Conservation (phyloP, 768 basidiomycete species). For the Lactifluus hygrophoroides region DNA sequence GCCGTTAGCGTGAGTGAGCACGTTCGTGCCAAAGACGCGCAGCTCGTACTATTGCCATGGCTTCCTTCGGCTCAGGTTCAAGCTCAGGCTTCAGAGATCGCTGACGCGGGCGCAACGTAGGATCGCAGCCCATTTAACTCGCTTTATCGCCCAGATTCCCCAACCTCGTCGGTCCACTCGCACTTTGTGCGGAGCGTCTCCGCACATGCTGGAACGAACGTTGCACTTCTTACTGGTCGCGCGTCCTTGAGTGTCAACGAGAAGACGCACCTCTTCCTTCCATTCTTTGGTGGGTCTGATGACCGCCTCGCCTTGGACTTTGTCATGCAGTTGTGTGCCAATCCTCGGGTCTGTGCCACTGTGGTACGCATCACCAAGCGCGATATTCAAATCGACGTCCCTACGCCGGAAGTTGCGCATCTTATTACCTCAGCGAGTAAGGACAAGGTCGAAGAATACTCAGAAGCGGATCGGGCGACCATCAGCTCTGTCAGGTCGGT, state of each 20-base stretch:
- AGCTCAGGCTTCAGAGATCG: constrained; percentile 7
- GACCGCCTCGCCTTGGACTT: constrained; percentile 82
- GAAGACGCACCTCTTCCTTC: constrained; percentile 64
- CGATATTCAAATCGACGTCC: constrained; percentile 27
- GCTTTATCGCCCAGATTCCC: constrained; percentile 42
- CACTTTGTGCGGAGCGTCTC: constrained; percentile 82
- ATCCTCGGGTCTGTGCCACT: constrained; percentile 60
- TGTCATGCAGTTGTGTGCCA: constrained; percentile 74
- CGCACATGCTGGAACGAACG: constrained; percentile 57
- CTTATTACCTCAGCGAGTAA: constrained; percentile 16
- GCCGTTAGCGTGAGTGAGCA: constrained; percentile 63
- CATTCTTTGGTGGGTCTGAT: constrained; percentile 93
- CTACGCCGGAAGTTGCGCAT: constrained; percentile 22
- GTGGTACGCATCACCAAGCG: constrained; percentile 56
- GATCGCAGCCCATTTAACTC: constrained; percentile 64
- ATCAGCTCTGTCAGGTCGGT: constrained; percentile 37
- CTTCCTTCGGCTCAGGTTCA: constrained; percentile 40
- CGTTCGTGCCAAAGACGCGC: constrained; percentile 47
- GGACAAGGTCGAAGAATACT: constrained; percentile 19
- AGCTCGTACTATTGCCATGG: constrained; percentile 85
- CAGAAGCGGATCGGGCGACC: constrained; percentile 28
- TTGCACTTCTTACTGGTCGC: constrained; percentile 77
- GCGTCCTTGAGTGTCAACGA: constrained; percentile 29
- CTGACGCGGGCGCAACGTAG: background rate
- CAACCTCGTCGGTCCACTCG: constrained; percentile 55